A percentile compares a stretch with the other conserved stretches of the same genome.
Conservation (phyloP, 2,329 filamentous ascomycete genomes). For the Aspergillus transmontanensis region DNA sequence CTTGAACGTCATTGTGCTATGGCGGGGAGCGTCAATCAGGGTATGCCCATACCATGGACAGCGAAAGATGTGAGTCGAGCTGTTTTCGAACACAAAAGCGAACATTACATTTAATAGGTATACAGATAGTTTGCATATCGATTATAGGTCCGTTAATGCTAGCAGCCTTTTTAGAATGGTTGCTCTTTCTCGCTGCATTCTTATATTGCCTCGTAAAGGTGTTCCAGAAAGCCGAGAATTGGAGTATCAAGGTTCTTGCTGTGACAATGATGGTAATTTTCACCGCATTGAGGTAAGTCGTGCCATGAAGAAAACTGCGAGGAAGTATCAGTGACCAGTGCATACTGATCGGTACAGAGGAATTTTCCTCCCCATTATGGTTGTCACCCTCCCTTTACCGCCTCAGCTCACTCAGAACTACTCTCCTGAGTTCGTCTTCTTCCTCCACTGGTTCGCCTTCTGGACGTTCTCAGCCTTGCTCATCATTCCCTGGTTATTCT, state of each 20-base stretch:
- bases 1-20: neutral
- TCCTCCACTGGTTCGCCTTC: constrained; percentile 93
- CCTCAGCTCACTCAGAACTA: constrained; percentile 71
- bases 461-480: constrained; percentile 86
- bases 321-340: neutral
- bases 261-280: constrained; percentile 74
- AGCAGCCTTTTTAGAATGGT: constrained; percentile 87
- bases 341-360: constrained; percentile 53
- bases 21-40: neutral
- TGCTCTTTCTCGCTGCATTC: constrained; percentile 92
- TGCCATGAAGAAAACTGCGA: neutral
- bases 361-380: constrained; percentile 90
- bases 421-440: constrained; percentile 66
- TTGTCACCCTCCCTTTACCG: constrained; percentile 87
- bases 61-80: constrained; percentile 39
- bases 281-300: constrained; percentile 68
- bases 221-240: constrained; percentile 84
- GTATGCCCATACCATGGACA: constrained; percentile 33
- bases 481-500: constrained; percentile 88
- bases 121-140: constrained; percentile 79
- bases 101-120: constrained; percentile 2
- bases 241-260: constrained; percentile 78
- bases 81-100: too few relatives aligned
- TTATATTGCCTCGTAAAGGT: constrained; percentile 88
- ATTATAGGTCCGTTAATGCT: constrained; percentile 82